Evolutionary conservation across 306 rosid species (phyloP).

Genomic region (Vigna unguiculata): DNA sequence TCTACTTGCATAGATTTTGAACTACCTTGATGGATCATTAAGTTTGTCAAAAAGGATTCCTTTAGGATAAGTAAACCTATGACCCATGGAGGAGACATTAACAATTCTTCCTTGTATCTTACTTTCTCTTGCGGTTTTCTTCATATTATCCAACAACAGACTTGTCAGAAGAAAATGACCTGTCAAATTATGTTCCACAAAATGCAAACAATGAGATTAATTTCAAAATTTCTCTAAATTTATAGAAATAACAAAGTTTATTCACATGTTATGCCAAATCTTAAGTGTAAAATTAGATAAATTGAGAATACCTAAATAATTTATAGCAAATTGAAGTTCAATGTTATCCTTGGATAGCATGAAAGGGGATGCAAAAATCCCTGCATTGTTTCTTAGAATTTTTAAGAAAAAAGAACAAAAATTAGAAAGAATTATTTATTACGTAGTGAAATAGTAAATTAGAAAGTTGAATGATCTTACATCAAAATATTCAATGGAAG

Average conservation of each 20-base stretch:
- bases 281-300: no score
- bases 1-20: background rate
- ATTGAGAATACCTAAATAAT: conserved; percentile 72
- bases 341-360: conserved; percentile 68
- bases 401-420: conserved; percentile 43
- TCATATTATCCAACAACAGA: conserved; percentile 6
- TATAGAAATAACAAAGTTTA: no score
- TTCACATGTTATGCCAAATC: no score
- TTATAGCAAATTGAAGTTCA: conserved; percentile 44
- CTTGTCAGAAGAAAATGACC: conserved; percentile 21
- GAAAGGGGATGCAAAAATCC: conserved; percentile 69
- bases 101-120: conserved; percentile 14
- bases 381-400: conserved; percentile 66
- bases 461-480: conserved; percentile 48
- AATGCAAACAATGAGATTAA: background rate
- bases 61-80: background rate
- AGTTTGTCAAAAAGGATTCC: conserved; percentile 12
- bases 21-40: background rate
- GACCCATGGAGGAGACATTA: background rate
- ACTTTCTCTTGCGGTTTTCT: conserved; percentile 10
- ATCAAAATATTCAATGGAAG: conserved; percentile 70
- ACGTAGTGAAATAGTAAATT: no score
- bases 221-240: background rate
- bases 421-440: no score
- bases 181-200: background rate